phyloP scores from a whole-genome alignment of 2,329 filamentous ascomycete species.

The Colletotrichum euphorbiae region DNA sequence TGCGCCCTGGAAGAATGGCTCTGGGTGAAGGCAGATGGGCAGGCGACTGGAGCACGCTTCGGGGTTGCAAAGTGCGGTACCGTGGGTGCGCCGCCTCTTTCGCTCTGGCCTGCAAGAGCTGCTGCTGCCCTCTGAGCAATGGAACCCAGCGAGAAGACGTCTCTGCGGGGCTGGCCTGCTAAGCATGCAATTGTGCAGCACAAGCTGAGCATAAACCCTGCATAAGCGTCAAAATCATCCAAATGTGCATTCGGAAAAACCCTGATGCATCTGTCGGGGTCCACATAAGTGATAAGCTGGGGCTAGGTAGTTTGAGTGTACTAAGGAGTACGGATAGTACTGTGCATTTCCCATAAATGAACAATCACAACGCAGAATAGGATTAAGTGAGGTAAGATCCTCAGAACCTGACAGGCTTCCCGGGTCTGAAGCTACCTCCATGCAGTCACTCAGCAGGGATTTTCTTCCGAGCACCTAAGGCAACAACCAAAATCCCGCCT shows the following conservation, averaged over 20 bases:
- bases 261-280: conserved; percentile 7
- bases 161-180: conserved; percentile 29
- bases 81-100: conserved; percentile 25
- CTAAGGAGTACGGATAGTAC: conserved; percentile 1
- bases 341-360: conserved; percentile 28
- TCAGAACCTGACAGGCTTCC: background rate
- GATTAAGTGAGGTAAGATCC: conserved; percentile 2
- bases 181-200: conserved; percentile 19
- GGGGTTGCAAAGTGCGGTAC: conserved; percentile 32
- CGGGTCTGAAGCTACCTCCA: background rate
- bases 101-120: conserved; percentile 33
- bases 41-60: conserved; percentile 36
- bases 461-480: conserved; percentile 22
- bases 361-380: conserved; percentile 3
- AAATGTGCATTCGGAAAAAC: conserved; percentile 27
- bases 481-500: conserved; percentile 6
- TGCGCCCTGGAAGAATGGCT: conserved; percentile 36
- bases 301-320: background rate
- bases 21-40: conserved; percentile 33
- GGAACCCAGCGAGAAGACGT: conserved; percentile 15
- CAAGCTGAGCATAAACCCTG: conserved; percentile 11
- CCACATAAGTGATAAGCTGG: background rate
- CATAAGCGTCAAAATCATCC: background rate
- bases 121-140: conserved; percentile 25
- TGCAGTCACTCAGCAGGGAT: conserved; percentile 11